Conservation (phyloP, 2,329 filamentous ascomycete species). For the Trichophyton mentagrophytes region DNA sequence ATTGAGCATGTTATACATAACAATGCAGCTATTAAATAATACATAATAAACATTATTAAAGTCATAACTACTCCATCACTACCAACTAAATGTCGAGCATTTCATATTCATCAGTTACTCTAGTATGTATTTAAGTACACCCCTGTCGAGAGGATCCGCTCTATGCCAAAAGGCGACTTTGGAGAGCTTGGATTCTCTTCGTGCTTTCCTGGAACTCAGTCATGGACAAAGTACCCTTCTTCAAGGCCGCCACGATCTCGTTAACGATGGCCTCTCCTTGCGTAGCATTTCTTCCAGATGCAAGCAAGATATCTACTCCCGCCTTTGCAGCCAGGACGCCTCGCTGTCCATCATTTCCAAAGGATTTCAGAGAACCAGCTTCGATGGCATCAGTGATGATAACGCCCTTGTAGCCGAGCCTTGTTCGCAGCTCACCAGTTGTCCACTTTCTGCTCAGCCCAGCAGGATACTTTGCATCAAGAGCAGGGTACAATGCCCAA, state of each 20-base stretch:
- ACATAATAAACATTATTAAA: not conserved
- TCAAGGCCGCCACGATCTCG: conserved; percentile 11
- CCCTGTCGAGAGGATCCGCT: not conserved
- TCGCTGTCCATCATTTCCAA: conserved; percentile 16
- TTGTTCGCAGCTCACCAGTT: conserved; percentile 17
- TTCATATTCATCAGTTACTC: not conserved
- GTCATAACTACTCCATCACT: not conserved
- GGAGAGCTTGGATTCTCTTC: conserved; percentile 1
- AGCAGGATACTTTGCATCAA: conserved; percentile 20
- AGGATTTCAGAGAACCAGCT: conserved; percentile 18
- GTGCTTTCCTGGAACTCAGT: conserved; percentile 3
- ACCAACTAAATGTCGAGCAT: not conserved
- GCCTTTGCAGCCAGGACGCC: conserved; percentile 19
- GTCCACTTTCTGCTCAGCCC: conserved; percentile 21
- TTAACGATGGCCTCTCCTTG: conserved; percentile 20
- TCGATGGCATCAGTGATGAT: conserved; percentile 24
- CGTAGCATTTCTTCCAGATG: conserved; percentile 18
- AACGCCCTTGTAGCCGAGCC: conserved; percentile 20
- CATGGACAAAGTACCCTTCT: not conserved
- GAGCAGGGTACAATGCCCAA: conserved; percentile 21
- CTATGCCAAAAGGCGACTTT: not conserved
- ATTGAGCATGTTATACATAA: not conserved
- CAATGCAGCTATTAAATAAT: not conserved
- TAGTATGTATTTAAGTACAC: not conserved
- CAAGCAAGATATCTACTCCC: conserved; percentile 23